Base-by-base conservation (phyloP, 2,329 filamentous ascomycete genomes). In the Nemania diffusa region DNA sequence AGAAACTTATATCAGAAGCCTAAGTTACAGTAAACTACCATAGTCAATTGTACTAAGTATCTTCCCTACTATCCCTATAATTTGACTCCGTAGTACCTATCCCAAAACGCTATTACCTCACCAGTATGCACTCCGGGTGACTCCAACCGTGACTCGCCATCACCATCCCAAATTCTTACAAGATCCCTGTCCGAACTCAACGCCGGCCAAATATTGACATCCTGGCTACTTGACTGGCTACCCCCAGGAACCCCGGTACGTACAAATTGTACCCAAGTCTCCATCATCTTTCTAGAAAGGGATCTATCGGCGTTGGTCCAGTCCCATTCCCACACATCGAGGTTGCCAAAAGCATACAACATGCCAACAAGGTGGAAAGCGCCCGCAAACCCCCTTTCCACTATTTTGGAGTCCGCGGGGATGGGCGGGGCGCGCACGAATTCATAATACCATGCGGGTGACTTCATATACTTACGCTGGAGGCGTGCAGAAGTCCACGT, bases 351-450 rank as follows among this genome's bases (percentile, higher is more conserved):
- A 1, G 59, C 64, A 15, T 69, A 69, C 20, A 67, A n/a, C 51
- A 61, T 29, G 20, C 67, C 64, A n/a, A 11, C 64, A 22, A 67
- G 60, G 34, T 69, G 67, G 32, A 67, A 69, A 44, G 64, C 64
- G 22, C 67, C 64, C 1, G 67, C 67, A 32, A 64, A 69, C 0
- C 58, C 20, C 44, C 5, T 59, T 15, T 69, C 67, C 1, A 64
- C 32, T 27, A 69, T 59, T 15, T 57, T 32, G 1, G 67, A 64
- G 42, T 40, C 15, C 1, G 51, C 40, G 15, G 67, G 67, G 26
- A 69, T 67, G 1, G 67, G 67, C 13, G 67, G 67, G 13, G 64
- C 60, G 50, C 67, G 67, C 3, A 7, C 2, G 51, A 67, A 55
- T 13, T 62, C n/a, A 29, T 64, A 69, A 26, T 64, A 69, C 64